Conservation (phyloP, 306 rosid genomes). For the Trichosanthes cucumerina region DNA sequence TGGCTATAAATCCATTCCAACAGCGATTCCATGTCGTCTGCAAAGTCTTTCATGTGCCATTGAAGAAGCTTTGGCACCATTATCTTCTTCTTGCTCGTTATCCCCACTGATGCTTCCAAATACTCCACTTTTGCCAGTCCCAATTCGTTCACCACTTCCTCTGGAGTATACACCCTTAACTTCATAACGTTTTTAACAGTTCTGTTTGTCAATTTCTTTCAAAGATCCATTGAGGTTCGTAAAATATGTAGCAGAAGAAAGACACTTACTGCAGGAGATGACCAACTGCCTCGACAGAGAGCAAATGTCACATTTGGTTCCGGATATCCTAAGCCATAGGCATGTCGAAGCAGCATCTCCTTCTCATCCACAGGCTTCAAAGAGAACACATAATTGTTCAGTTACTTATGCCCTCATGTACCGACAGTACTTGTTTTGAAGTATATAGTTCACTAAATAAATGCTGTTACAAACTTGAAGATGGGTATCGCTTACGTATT, state of each 20-base stretch:
- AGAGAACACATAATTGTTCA: neutral
- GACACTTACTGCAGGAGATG: conserved; percentile 80
- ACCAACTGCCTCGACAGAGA: conserved; percentile 84
- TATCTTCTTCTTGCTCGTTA: conserved; percentile 66
- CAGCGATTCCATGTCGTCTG: conserved; percentile 74
- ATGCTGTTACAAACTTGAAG: neutral
- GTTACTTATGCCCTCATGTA: neutral
- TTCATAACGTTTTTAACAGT: conserved; percentile 19
- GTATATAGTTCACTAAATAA: neutral
- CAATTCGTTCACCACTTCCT: conserved; percentile 61
- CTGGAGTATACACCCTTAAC: conserved; percentile 74
- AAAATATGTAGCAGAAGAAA: neutral
- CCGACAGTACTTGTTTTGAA: neutral
- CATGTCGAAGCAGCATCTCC: conserved; percentile 52
- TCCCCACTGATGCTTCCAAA: conserved; percentile 81
- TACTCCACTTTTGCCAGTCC: conserved; percentile 78
- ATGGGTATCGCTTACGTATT: conserved; percentile 31
- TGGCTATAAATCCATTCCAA: conserved; percentile 92
- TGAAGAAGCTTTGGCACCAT: conserved; percentile 72
- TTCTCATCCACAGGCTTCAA: conserved; percentile 52
- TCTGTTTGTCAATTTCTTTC: neutral
- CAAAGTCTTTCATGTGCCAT: conserved; percentile 81
- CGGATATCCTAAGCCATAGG: conserved; percentile 80
- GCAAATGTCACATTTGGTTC: conserved; percentile 85
- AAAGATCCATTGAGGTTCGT: neutral